Evolutionary conservation across 1,139 yeast genomes (phyloP).

Genomic region (Yamadazyma triangularis): DNA sequence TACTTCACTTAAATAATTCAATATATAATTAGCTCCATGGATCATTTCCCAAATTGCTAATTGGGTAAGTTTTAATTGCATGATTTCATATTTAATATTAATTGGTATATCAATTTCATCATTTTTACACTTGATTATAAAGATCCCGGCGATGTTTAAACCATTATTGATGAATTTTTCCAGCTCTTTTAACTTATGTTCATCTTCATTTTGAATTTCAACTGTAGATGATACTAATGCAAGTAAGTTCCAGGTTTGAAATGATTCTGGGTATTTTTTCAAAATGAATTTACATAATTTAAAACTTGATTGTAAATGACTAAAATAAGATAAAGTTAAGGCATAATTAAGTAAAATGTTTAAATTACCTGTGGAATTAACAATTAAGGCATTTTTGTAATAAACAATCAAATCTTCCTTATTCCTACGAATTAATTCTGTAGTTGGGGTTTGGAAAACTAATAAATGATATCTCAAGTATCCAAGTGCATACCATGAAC

Average conservation of each 20-base stretch:
- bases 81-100: slow-evolving; percentile 48
- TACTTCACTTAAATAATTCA: slow-evolving; percentile 64
- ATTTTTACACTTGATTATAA: slow-evolving; percentile 27
- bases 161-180: slow-evolving; percentile 41
- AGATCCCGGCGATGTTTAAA: slow-evolving; percentile 40
- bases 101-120: slow-evolving; percentile 24
- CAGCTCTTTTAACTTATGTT: slow-evolving; percentile 20
- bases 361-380: slow-evolving; percentile 35
- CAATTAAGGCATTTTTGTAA: slow-evolving; percentile 35
- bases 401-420: slow-evolving; percentile 16
- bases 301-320: slow-evolving; percentile 23
- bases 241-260: slow-evolving; percentile 44
- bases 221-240: slow-evolving; percentile 17
- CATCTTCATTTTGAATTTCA: neutral
- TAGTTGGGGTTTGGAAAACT: slow-evolving; percentile 23
- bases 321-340: slow-evolving; percentile 27
- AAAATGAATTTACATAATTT: slow-evolving; percentile 41
- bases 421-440: slow-evolving; percentile 14
- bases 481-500: slow-evolving; percentile 39
- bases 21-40: slow-evolving; percentile 56
- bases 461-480: slow-evolving; percentile 28
- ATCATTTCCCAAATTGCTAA: slow-evolving; percentile 64
- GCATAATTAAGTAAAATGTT: slow-evolving; percentile 34
- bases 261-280: slow-evolving; percentile 40
- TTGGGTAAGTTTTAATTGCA: slow-evolving; percentile 75